These are phyloP conservation scores for Crithidia thermophila DNA, from an alignment of 208 protist genomes.

Conservation along the genomic window DNA sequence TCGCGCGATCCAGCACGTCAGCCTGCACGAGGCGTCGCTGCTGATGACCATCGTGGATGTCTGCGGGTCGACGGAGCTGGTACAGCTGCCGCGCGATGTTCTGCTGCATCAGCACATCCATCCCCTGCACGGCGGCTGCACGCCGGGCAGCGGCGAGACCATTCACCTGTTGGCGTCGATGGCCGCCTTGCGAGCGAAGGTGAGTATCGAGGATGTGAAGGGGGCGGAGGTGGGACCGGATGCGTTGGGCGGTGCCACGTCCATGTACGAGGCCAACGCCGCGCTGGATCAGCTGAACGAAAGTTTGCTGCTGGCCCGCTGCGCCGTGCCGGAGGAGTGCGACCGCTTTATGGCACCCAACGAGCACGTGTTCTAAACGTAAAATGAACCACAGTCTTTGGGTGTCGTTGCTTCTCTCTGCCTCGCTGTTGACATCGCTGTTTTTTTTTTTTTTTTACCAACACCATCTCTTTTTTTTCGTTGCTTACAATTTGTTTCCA, in stretches of 20 bases:
- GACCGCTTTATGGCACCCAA: slow-evolving; percentile 40
- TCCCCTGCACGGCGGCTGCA: slow-evolving; percentile 8
- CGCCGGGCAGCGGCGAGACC: not conserved
- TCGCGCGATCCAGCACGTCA: slow-evolving; percentile 45
- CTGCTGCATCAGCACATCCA: not conserved
- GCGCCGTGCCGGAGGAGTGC: slow-evolving; percentile 47
- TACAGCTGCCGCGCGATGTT: slow-evolving; percentile 40
- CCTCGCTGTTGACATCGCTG: not conserved
- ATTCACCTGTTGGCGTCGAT: slow-evolving; percentile 28
- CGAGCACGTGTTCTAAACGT: slow-evolving; percentile 32
- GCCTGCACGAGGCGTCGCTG: slow-evolving; percentile 41
- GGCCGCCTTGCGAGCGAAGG: slow-evolving; percentile 29
- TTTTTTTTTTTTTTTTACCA: not conserved
- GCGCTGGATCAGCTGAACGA: slow-evolving; percentile 40
- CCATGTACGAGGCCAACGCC: slow-evolving; percentile 24
- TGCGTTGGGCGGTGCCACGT: not conserved
- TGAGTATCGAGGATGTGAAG: slow-evolving; percentile 29
- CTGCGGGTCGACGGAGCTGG: slow-evolving; percentile 65
- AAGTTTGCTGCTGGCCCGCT: slow-evolving; percentile 45
- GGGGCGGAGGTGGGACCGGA: not conserved
- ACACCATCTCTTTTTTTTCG: not conserved
- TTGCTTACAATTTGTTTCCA: no score
- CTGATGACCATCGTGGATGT: slow-evolving; percentile 63
- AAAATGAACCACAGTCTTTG: not conserved
- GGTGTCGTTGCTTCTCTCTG: not conserved